Evolutionary conservation across 73 alveolate species (phyloP).

Genomic region (Symbiodinium pilosum): DNA sequence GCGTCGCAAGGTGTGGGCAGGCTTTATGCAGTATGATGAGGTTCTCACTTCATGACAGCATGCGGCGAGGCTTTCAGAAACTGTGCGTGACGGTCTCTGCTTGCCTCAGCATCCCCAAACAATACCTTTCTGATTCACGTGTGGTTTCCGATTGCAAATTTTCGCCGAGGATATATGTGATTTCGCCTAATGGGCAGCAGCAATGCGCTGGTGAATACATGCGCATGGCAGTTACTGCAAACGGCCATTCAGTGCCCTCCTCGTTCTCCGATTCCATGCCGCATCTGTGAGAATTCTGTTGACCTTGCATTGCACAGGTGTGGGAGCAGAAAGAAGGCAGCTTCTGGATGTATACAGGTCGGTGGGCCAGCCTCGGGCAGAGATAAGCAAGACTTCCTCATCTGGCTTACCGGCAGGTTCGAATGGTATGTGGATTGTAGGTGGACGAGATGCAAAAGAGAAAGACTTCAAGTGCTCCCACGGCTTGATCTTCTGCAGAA

Average conservation of each 20-base stretch:
- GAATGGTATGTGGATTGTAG: constrained; percentile 82
- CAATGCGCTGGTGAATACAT: constrained; percentile 80
- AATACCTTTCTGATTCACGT: no score
- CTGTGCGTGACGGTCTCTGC: neutral
- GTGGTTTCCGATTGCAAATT: neutral
- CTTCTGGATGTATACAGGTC: constrained; percentile 77
- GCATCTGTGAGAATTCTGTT: neutral
- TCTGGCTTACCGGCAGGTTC: neutral
- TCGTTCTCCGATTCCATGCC: neutral
- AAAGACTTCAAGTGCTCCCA: constrained; percentile 81
- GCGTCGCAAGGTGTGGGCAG: neutral
- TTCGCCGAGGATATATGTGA: constrained; percentile 30
- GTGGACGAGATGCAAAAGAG: constrained; percentile 69
- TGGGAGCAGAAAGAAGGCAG: constrained; percentile 68
- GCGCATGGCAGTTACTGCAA: constrained; percentile 1
- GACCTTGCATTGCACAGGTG: constrained; percentile 20
- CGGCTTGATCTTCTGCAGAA: constrained; percentile 78
- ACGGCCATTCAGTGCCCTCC: constrained; percentile 31
- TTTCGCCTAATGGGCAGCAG: constrained; percentile 88
- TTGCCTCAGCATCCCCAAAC: neutral
- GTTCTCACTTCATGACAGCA: no score
- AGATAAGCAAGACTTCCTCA: neutral
- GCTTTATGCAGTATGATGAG: neutral
- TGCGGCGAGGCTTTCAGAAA: neutral
- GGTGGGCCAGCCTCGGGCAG: neutral